These are phyloP conservation scores for Poa annua DNA, from an alignment of 176 grass and related monocot species.

Conservation along the genomic window DNA sequence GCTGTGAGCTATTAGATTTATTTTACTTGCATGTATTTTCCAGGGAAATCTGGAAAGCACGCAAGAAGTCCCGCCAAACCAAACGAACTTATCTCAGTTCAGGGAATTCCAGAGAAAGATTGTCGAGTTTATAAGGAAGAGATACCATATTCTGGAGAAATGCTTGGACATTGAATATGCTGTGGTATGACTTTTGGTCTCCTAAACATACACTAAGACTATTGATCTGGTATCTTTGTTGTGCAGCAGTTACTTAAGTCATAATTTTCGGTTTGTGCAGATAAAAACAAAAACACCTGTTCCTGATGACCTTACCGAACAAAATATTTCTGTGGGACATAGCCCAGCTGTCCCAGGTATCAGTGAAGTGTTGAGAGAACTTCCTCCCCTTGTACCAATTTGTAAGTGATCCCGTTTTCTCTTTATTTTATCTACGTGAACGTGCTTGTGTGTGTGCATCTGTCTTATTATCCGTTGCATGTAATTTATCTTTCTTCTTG, in stretches of 20 bases:
- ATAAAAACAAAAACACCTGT: slow-evolving; percentile 66
- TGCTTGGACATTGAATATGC: slow-evolving; percentile 87
- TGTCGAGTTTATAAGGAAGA: slow-evolving; percentile 93
- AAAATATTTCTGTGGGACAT: slow-evolving; percentile 56
- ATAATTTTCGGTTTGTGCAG: slow-evolving; percentile 41
- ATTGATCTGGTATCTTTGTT: slow-evolving; percentile 8
- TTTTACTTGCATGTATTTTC: slow-evolving; percentile 23
- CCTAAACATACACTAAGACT: slow-evolving; percentile 16
- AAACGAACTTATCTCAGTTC: slow-evolving; percentile 57
- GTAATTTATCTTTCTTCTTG: not conserved
- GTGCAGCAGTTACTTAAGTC: slow-evolving; percentile 13
- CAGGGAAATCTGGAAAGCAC: slow-evolving; percentile 79
- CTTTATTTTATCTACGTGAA: slow-evolving; percentile 14
- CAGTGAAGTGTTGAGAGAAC: slow-evolving; percentile 59
- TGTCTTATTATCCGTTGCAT: slow-evolving; percentile 19
- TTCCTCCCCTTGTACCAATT: slow-evolving; percentile 75
- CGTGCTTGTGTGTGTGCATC: not conserved
- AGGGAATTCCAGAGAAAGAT: slow-evolving; percentile 87
- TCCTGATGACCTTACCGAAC: slow-evolving; percentile 67
- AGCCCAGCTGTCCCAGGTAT: slow-evolving; percentile 51
- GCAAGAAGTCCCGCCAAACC: slow-evolving; percentile 51
- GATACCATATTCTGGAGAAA: slow-evolving; percentile 93
- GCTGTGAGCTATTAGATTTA: slow-evolving; percentile 21
- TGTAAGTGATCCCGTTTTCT: slow-evolving; percentile 52
- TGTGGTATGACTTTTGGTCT: slow-evolving; percentile 59